Evolutionary conservation across 1,284 basidiomycete species (phyloP).

Genomic region (Rhodotorula sp.): DNA sequence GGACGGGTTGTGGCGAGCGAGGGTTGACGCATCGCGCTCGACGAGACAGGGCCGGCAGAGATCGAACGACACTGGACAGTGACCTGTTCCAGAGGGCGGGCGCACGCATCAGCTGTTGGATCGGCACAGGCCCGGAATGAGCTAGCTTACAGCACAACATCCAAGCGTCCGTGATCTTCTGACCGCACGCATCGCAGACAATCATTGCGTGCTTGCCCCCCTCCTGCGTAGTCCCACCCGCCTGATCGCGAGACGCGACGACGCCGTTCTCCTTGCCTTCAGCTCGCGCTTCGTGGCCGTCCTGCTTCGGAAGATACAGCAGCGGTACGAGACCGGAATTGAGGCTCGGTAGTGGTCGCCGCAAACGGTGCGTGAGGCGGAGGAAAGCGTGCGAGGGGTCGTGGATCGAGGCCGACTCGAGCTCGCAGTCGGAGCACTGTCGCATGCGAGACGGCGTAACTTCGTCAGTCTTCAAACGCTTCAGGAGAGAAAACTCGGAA

Average conservation of each 20-base stretch:
- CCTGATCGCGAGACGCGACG: background rate
- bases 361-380: constrained; percentile 12
- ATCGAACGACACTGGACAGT: constrained; percentile 23
- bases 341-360: constrained; percentile 12
- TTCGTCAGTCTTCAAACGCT: background rate
- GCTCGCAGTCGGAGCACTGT: constrained; percentile 6
- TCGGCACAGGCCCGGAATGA: background rate
- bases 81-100: background rate
- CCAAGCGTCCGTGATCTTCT: constrained; percentile 10
- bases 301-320: constrained; percentile 4
- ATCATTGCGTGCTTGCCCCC: background rate
- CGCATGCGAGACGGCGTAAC: no score
- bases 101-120: no score
- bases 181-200: constrained; percentile 17
- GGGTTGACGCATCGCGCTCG: background rate
- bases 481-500: background rate
- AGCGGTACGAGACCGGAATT: constrained; percentile 12
- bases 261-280: background rate
- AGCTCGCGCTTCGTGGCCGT: background rate
- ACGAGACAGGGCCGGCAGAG: constrained; percentile 18
- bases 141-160: constrained; percentile 23
- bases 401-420: background rate
- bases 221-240: background rate
- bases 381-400: constrained; percentile 12
- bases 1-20: constrained; percentile 8